A percentile compares a stretch with the other conserved stretches of the same genome.
These are phyloP conservation scores for Syzygium malaccense DNA, from an alignment of 441 rosid species.

Conservation along the genomic window DNA sequence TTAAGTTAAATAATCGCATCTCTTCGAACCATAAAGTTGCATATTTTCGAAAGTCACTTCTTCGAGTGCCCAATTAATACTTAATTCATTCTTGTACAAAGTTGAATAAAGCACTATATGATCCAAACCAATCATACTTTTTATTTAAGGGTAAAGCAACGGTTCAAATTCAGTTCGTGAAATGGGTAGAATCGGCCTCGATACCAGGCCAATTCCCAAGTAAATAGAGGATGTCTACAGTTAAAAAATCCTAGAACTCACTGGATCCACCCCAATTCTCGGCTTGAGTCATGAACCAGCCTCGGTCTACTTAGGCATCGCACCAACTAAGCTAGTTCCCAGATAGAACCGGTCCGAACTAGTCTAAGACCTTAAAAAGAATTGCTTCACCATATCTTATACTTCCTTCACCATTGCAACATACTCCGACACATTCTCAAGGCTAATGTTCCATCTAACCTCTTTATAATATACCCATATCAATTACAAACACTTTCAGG, in stretches of 20 bases:
- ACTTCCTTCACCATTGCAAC: neutral
- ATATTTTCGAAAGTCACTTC: no score
- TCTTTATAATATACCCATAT: neutral
- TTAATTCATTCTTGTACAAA: neutral
- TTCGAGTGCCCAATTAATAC: no score
- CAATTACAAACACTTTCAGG: neutral
- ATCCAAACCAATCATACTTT: neutral
- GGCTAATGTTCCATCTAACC: neutral
- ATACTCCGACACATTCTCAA: neutral
- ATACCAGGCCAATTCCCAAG: neutral
- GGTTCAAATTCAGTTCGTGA: neutral
- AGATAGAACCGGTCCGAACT: rapidly evolving
- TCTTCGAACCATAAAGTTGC: neutral
- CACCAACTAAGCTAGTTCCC: rapidly evolving
- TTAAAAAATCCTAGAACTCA: rapidly evolving
- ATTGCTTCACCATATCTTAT: neutral
- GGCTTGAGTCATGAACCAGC: neutral
- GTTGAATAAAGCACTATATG: no score
- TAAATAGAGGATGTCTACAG: neutral
- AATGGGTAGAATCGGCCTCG: rapidly evolving
- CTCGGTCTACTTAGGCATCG: rapidly evolving
- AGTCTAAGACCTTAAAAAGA: neutral
- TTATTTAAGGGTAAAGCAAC: neutral
- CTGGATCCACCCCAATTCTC: rapidly evolving
- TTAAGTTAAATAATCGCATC: neutral